Evolutionary conservation across 2,329 filamentous ascomycete species (phyloP).

Genomic region (Fusarium torulosum): DNA sequence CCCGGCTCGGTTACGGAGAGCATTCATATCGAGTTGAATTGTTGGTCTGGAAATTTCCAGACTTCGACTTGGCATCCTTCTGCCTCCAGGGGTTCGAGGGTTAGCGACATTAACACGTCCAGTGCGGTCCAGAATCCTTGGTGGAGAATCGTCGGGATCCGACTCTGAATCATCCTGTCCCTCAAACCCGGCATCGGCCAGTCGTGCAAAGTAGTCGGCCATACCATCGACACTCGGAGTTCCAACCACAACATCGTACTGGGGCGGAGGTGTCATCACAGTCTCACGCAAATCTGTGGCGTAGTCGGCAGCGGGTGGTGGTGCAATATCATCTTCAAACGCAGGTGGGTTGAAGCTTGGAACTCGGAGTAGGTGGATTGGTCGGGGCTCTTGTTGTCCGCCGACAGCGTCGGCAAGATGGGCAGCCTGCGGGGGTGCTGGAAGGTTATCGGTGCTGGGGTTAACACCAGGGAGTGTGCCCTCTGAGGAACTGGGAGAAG

Average conservation of each 20-base stretch:
- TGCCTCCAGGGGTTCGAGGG: conserved; percentile 66
- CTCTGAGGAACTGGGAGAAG: conserved; percentile 75
- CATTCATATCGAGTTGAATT: conserved; percentile 47
- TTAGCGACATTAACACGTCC: conserved; percentile 70
- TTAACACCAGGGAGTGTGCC: conserved; percentile 60
- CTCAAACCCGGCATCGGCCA: conserved; percentile 76
- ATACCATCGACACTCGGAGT: conserved; percentile 75
- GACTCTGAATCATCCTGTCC: conserved; percentile 57
- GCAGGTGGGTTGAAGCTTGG: conserved; percentile 91
- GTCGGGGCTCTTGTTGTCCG: conserved; percentile 64
- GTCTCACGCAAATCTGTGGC: conserved; percentile 43
- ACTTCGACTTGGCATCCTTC: conserved; percentile 68
- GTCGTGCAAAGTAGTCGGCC: conserved; percentile 87
- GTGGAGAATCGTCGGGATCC: conserved; percentile 58
- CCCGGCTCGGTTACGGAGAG: conserved; percentile 43
- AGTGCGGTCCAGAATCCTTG: conserved; percentile 62
- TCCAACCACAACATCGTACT: conserved; percentile 84
- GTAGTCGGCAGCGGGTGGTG: conserved; percentile 52
- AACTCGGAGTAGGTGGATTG: conserved; percentile 85
- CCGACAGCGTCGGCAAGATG: conserved; percentile 56
- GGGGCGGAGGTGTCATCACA: conserved; percentile 83
- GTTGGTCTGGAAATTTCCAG: conserved; percentile 64
- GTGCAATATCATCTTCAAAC: conserved; percentile 78
- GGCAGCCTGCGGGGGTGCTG: conserved; percentile 67
- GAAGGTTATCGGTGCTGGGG: conserved; percentile 53